Conservation (phyloP, 495 filamentous ascomycete genomes). For the Articulospora tetracladia region DNA sequence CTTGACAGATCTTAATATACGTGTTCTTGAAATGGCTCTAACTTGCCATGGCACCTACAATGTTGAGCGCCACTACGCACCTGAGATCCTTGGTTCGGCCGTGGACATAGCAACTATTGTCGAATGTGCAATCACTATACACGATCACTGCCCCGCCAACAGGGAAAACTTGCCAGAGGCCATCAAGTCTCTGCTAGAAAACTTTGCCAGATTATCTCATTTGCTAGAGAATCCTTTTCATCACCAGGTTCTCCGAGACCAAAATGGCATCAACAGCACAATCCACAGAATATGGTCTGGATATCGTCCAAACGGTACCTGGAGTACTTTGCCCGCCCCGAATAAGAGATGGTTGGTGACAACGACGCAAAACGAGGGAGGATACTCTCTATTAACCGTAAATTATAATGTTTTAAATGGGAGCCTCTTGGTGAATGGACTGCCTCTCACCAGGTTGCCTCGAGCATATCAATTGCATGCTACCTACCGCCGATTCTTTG, state of each 20-base stretch:
- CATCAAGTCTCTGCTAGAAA: constrained; percentile 3
- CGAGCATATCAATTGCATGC: constrained; percentile 29
- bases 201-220: constrained; percentile 5
- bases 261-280: constrained; percentile 27
- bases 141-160: constrained; percentile 15
- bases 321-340: constrained; percentile 16
- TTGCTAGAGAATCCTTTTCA: constrained; percentile 5
- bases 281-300: constrained; percentile 30
- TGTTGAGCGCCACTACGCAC: constrained; percentile 9
- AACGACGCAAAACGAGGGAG: constrained; percentile 8
- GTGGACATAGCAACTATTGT: constrained; percentile 5
- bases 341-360: constrained; percentile 31
- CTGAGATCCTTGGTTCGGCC: background rate
- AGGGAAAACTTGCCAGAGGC: background rate
- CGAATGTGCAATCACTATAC: constrained; percentile 21
- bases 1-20: constrained; percentile 23
- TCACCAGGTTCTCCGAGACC: background rate
- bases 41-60: constrained; percentile 22
- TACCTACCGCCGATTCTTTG: constrained; percentile 35
- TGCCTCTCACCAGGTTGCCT: constrained; percentile 39
- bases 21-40: constrained; percentile 32
- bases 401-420: constrained; percentile 46
- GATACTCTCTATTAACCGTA: constrained; percentile 21
- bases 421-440: constrained; percentile 43
- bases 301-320: constrained; percentile 26